phyloP scores from a whole-genome alignment of 176 grass and related monocot species.

The Bonia amplexicaulis region DNA sequence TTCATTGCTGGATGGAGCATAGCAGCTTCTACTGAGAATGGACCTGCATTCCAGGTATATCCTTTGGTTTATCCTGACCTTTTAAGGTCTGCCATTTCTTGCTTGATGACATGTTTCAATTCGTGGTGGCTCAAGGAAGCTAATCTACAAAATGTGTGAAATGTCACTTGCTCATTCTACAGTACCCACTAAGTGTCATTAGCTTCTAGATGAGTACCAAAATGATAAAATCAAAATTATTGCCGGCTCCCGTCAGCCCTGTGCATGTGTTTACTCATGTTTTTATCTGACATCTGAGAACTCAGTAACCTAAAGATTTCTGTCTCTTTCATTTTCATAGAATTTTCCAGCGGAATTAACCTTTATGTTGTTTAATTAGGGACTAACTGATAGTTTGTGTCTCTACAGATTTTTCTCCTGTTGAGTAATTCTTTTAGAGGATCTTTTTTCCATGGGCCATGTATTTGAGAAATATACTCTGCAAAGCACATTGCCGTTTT shows the following conservation, averaged over 20 bases:
- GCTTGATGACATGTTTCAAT: neutral
- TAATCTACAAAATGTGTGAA: neutral
- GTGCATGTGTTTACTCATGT: neutral
- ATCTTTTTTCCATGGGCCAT: too few species aligned
- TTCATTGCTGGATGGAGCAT: constrained; percentile 98
- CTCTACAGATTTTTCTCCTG: too few species aligned
- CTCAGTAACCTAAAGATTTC: neutral
- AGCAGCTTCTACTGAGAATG: constrained; percentile 74
- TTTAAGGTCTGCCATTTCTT: constrained; percentile 1
- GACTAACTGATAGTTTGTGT: too few species aligned
- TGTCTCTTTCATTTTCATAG: neutral
- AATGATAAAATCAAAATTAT: neutral
- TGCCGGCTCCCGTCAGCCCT: neutral
- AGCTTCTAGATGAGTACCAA: neutral
- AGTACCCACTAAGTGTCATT: neutral
- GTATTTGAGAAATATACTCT: too few species aligned
- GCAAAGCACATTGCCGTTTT: too few species aligned
- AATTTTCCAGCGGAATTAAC: neutral
- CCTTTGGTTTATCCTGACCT: constrained; percentile 7
- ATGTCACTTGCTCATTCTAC: neutral
- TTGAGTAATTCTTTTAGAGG: too few species aligned
- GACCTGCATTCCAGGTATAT: constrained; percentile 92
- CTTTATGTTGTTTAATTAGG: neutral
- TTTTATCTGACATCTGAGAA: neutral
- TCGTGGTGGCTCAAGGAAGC: neutral